Base-by-base conservation (phyloP, 2,329 filamentous ascomycete species). In the Trichoderma guizhouense region DNA sequence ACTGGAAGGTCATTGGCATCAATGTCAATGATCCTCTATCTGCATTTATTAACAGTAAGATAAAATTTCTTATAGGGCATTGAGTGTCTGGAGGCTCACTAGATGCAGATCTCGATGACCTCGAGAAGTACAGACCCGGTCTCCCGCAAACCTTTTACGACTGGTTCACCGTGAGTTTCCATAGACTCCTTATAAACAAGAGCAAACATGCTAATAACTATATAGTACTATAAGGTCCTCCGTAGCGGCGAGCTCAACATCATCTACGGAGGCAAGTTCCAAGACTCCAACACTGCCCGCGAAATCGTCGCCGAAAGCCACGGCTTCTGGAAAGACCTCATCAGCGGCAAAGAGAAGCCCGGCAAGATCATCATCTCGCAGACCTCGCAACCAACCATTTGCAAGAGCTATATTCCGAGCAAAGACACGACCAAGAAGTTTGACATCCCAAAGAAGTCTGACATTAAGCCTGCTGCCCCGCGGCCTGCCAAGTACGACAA, bases 281-380 rank as follows among this genome's bases (percentile, higher is more conserved):
- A 83, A 69, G 76, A 81, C 69, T 78, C 79, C 61, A 76, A 77
- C 30, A 79, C 79, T 69, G 78, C 79, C 61, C 67, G 77, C 55
- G 72, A 77, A 8, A 76, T 78, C 28, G 75, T 84, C 69, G 75
- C 76, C 53, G 77, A 83, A 62, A 82, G 82, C 72, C 81, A 84
- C 72, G 76, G 73, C 1, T 81, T 78, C 69, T 84, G 83, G 83
- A 67, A 78, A 15, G 78, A 83, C 5, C 80, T 84, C 2, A 76
- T 83, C n/a, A 77, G 73, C 1, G 83, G 81, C 63, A 77, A 78
- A 34, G 80, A 80, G 7, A 76, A 82, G 68, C 77, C 78, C 7
- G 78, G 79, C 15, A 76, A 82, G 74, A 82, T 84, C 74, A 83
- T 80, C 76, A 80, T 78, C 73, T 82, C 83, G 74, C 83, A 85